Evolutionary conservation across 2,329 filamentous ascomycete species (phyloP), one percentile per base, ranked within the genome.

Genomic region (Penicillium sclerotigenum): DNA sequence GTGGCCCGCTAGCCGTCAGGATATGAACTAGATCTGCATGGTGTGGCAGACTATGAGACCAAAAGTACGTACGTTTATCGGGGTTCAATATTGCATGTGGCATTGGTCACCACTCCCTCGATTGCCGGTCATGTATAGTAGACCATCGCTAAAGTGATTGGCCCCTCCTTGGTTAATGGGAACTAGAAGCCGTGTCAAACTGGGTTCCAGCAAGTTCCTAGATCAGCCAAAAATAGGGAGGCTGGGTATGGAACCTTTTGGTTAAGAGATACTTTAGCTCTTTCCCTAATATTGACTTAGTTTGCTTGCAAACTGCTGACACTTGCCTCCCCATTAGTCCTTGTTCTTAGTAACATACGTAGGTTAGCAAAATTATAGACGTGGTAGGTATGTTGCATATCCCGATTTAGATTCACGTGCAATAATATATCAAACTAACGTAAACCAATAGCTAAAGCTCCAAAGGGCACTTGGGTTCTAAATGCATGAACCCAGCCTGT

Each of bases 61-160:
- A 80, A 46, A 82, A 83, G 59, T 79, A 81, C 45, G n/a, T n/a
- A n/a, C n/a, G n/a, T n/a, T n/a, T n/a, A n/a, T n/a, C n/a, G n/a
- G n/a, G n/a, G n/a, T n/a, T 88, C 65, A 84, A 82, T 37, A 86
- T 97, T 57, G 83, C 97, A 51, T 96, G 91, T 3, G 92, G 93
- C 0, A 70, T 87, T 13, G 92, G 92, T 1, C 81, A 81, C 51
- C 92, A 97, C 73, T 94, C 85, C 65, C 81, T 85, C 46, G 85
- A 88, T 48, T 90, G 91, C 0, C 87, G 83, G 54, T 89, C 88
- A 1, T 86, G 85, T 63, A 72, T 97, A 57, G 87, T 91, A 5
- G 87, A 87, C 54, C n/a, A 29, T 43, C 6, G 11, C 38, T 40
- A 13, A 13, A 24, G 13, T 24, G 7, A 13, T 38, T 38, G 10